A percentile compares a stretch with the other conserved stretches of the same genome.
phyloP scores from a whole-genome alignment of 176 grass and related monocot genomes.

The Urochloa ruziziensis region DNA sequence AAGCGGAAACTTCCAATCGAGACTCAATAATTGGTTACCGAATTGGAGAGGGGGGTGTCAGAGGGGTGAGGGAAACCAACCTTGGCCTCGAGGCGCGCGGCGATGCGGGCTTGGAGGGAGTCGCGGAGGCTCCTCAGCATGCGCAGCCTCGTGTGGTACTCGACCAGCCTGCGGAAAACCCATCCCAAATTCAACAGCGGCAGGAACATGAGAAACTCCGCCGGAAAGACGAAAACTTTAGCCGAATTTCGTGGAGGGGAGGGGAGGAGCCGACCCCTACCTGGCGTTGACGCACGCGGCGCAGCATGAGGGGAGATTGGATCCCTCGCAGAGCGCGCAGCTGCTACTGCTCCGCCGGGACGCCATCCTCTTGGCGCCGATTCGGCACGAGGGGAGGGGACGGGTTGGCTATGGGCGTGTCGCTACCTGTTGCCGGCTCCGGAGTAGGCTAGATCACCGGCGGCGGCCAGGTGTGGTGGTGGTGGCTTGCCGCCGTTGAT shows the following conservation, averaged over 20 bases:
- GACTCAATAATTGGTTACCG: neutral
- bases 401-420: neutral
- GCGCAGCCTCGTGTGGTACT: constrained; percentile 56
- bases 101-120: constrained; percentile 55
- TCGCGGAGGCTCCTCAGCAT: constrained; percentile 59
- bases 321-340: constrained; percentile 81
- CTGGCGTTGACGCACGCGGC: constrained; percentile 73
- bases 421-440: neutral
- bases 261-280: constrained; percentile 16
- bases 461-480: neutral
- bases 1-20: neutral
- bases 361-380: constrained; percentile 24
- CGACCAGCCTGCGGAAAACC: constrained; percentile 48
- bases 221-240: neutral
- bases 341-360: constrained; percentile 43
- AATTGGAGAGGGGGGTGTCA: neutral
- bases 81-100: constrained; percentile 55
- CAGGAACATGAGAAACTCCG: neutral
- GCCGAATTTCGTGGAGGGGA: neutral
- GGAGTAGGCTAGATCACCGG: neutral
- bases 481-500: neutral
- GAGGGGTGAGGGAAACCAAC: constrained; percentile 27
- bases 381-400: neutral
- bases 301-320: constrained; percentile 86
- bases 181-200: neutral